Base-by-base conservation (phyloP, 306 rosid species). In the Vigna radiata region DNA sequence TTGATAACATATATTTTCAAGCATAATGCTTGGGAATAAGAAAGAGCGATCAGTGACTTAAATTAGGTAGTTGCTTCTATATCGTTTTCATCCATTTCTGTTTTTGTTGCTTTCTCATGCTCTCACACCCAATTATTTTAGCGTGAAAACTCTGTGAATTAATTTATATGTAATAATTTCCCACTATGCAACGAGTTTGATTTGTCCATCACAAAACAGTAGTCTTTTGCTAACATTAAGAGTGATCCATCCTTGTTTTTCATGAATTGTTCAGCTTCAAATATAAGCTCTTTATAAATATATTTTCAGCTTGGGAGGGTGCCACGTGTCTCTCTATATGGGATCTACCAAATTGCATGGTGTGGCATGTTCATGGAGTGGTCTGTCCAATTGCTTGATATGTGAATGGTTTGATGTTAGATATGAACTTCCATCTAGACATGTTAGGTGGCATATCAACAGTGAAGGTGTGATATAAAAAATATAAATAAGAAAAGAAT, bases 401-500 rank as follows among this genome's bases (percentile, higher is more conserved):
- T 43, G 56, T 73, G 58, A 60, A 61, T 29, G 49, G 44, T 61
- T n/a, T 61, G 31, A 29, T 75, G 70, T 61, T 48, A 41, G 47
- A 61, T 46, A 29, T 61, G 49, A 56, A 25, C 54, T 39, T 8
- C 67, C 77, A 72, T 31, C 5, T 50, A 70, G 61, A 50, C 47
- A 54, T 54, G 14, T 72, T 72, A 54, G 27, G 8, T 36, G 41
- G 39, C 11, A 39, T 39, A 23, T 72, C 43, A 56, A 52, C 50
- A n/a, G n/a, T 71, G 64, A 18, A 71, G 53, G 25, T 56, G 55
- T 72, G 58, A 52, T 52, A 17, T 17, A 23, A 7, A 7, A n/a
- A 52, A 17, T 49, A 49, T 52, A 17, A 52, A 52, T n/a, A 17
- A n/a, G 23, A 17, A 48, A 48, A 52, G 10, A 50, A n/a, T 50